phyloP scores from a whole-genome alignment of 257 asterid genomes.

The Plantago ovata region DNA sequence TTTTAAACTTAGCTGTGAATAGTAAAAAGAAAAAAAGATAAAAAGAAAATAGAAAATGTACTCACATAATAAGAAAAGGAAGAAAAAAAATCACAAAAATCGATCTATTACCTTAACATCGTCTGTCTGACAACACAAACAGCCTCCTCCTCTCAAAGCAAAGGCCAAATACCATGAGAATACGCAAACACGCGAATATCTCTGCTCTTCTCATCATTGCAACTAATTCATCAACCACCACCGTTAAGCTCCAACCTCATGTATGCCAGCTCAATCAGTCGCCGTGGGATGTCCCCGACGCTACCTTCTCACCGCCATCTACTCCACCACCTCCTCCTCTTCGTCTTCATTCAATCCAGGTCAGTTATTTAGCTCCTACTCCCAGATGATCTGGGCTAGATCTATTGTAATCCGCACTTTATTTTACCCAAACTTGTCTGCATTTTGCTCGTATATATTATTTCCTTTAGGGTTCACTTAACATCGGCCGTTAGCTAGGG shows the following conservation, averaged over 20 bases:
- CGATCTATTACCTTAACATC: no score
- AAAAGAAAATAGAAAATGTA: no score
- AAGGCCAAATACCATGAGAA: no score
- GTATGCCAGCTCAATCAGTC: constrained; percentile 55
- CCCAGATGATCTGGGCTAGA: no score
- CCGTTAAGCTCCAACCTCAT: constrained; percentile 23
- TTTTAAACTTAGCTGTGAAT: no score
- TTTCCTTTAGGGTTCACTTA: constrained; percentile 46
- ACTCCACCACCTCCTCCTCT: constrained; percentile 33
- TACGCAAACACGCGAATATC: no score
- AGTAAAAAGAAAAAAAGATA: no score
- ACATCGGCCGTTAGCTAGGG: background rate
- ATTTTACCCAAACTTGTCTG: constrained; percentile 27
- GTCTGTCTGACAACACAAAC: no score
- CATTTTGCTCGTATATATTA: constrained; percentile 23
- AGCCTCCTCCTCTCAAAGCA: no score
- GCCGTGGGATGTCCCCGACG: constrained; percentile 66
- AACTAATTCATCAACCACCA: constrained; percentile 19
- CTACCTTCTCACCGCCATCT: constrained; percentile 44
- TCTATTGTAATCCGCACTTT: constrained; percentile 4
- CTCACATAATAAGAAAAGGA: no score
- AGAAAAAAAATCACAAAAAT: no score
- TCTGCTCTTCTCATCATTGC: no score
- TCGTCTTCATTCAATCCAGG: constrained; percentile 4
- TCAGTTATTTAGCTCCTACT: constrained; percentile 15